phyloP scores from a whole-genome alignment of 2,329 filamentous ascomycete genomes.

The Pseudopyricularia cyperi region DNA sequence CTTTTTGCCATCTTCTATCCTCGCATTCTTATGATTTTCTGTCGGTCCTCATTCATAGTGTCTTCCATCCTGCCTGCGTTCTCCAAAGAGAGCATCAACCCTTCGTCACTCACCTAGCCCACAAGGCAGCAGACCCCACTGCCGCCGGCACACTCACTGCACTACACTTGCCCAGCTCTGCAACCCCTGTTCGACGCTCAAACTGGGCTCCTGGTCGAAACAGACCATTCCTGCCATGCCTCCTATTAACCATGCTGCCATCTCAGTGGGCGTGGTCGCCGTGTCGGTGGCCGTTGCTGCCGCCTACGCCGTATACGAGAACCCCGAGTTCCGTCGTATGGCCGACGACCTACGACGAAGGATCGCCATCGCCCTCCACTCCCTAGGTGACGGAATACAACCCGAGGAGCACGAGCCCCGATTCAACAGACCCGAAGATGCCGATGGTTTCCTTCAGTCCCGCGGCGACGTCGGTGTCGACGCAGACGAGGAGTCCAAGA shows the following conservation, averaged over 20 bases:
- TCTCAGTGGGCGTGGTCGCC: constrained; percentile 46
- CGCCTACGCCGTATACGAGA: constrained; percentile 50
- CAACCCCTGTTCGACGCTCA: too few relatives aligned
- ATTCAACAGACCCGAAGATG: constrained; percentile 55
- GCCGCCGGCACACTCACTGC: background rate
- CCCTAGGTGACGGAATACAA: constrained; percentile 43
- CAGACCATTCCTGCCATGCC: constrained; percentile 27
- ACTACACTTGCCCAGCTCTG: background rate
- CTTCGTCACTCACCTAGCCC: background rate
- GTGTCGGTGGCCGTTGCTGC: constrained; percentile 43
- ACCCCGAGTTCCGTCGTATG: constrained; percentile 47
- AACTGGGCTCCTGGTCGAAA: too few relatives aligned
- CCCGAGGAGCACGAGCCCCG: constrained; percentile 35
- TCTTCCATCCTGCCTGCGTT: too few relatives aligned
- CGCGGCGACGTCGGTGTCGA: constrained; percentile 37
- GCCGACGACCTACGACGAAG: constrained; percentile 48
- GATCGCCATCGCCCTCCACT: constrained; percentile 46
- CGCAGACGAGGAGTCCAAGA: constrained; percentile 47
- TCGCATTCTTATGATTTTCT: background rate
- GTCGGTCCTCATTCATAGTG: background rate
- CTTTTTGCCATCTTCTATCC: background rate
- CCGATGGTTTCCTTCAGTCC: constrained; percentile 47
- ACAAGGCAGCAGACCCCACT: background rate
- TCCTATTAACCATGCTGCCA: constrained; percentile 38
- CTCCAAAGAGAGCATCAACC: too few relatives aligned